These are phyloP conservation scores for Eucalyptus regnans DNA, from an alignment of 345 rosid species.

Conservation along the genomic window DNA sequence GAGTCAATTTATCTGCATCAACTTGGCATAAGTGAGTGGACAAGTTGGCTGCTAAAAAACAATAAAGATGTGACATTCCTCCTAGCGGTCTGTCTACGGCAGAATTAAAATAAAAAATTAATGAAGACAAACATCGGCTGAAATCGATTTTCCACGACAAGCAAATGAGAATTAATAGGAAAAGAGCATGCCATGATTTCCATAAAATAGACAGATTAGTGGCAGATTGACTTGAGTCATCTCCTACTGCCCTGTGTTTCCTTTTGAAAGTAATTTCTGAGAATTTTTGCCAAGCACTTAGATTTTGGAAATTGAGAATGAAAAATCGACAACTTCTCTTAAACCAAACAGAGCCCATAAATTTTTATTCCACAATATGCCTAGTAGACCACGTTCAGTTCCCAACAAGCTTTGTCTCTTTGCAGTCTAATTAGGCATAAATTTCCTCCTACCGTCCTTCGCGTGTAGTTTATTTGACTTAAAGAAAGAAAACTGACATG, in stretches of 20 bases:
- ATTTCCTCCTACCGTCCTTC: neutral
- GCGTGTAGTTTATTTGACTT: no score
- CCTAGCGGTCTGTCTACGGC: neutral
- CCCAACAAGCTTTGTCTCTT: neutral
- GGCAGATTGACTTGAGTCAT: neutral
- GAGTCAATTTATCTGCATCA: neutral
- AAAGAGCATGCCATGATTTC: neutral
- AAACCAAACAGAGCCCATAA: neutral
- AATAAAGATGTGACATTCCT: neutral
- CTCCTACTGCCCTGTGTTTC: accelerated
- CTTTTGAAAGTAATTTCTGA: neutral
- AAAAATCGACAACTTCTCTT: neutral
- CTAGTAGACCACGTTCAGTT: neutral
- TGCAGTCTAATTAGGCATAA: neutral
- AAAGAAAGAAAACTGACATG: neutral
- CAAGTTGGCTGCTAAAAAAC: neutral
- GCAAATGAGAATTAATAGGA: neutral
- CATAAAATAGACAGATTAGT: neutral
- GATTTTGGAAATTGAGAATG: neutral
- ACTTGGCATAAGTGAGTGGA: neutral
- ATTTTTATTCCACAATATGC: neutral
- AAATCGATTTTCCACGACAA: neutral
- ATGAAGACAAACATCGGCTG: neutral
- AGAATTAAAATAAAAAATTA: neutral
- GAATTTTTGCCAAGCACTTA: neutral